Evolutionary conservation across 164 flowering plant species (phyloP).

Genomic region (Magnolia kwangsiensis): DNA sequence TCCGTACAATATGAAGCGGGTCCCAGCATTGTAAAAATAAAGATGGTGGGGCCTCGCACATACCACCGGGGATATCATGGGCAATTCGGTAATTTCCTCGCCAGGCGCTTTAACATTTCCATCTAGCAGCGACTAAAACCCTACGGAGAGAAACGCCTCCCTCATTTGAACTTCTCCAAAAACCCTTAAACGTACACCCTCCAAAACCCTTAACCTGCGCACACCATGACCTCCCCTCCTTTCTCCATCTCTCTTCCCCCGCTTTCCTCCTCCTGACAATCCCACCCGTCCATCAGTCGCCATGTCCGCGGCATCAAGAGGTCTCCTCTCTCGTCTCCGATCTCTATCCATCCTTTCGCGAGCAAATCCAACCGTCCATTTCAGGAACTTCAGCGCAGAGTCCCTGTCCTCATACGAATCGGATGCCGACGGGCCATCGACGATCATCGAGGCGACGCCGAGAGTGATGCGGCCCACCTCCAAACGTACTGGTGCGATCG

Average conservation of each 20-base stretch:
- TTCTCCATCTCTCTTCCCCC: not conserved
- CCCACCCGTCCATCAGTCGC: not conserved
- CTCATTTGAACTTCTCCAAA: not conserved
- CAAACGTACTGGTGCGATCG: conserved; percentile 76
- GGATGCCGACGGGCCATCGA: not conserved
- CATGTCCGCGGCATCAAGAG: conserved; percentile 67
- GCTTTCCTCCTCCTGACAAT: not conserved
- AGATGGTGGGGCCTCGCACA: too few species aligned
- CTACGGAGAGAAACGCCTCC: not conserved
- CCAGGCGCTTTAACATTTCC: not conserved
- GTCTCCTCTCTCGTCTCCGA: conserved; percentile 55
- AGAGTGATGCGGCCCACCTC: conserved; percentile 62
- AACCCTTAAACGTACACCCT: not conserved
- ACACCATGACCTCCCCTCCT: not conserved
- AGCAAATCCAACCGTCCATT: conserved; percentile 9
- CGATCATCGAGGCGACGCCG: conserved; percentile 46
- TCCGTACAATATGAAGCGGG: too few species aligned
- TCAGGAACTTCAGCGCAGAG: conserved; percentile 38
- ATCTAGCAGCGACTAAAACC: not conserved
- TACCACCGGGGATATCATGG: not conserved
- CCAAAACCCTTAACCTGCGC: not conserved
- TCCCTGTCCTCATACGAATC: conserved; percentile 10
- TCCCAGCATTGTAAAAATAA: too few species aligned
- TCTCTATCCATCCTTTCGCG: conserved; percentile 23
- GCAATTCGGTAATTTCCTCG: not conserved